phyloP scores from a whole-genome alignment of 495 filamentous ascomycete genomes.

The Neurospora sp. region DNA sequence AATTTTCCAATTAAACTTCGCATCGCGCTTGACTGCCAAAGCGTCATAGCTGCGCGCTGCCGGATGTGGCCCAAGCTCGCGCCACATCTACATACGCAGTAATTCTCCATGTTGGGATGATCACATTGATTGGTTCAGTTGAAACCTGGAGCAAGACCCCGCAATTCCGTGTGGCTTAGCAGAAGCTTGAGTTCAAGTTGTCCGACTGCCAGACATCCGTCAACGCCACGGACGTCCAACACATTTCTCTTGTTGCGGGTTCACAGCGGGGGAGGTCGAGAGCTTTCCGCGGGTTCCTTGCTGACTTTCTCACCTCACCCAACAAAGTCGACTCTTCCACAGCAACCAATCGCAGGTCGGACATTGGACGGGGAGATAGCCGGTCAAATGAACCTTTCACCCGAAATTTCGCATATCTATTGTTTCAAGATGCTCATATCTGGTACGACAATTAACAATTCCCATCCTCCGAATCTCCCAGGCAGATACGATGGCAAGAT shows the following conservation, averaged over 20 bases:
- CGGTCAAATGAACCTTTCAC: not conserved
- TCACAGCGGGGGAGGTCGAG: not conserved
- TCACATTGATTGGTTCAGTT: not conserved
- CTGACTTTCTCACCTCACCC: not conserved
- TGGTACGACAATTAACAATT: not conserved
- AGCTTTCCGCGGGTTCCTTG: not conserved
- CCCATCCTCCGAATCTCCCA: not conserved
- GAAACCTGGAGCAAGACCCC: not conserved
- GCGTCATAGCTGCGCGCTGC: not conserved
- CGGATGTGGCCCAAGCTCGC: not conserved
- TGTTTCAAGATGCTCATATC: not conserved
- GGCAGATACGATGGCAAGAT: not conserved
- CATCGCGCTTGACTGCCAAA: conserved; percentile 6
- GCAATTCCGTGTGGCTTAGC: not conserved
- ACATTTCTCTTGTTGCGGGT: not conserved
- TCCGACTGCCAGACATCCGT: too few relatives aligned
- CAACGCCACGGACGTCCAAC: too few relatives aligned
- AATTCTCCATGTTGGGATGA: not conserved
- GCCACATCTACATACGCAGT: not conserved
- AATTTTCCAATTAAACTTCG: not conserved
- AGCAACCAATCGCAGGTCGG: not conserved
- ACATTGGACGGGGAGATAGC: not conserved
- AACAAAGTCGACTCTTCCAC: not conserved
- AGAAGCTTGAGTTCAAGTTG: not conserved
- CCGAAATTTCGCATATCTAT: not conserved